Percentiles rank a stretch among this genome's conserved stretches.
These are phyloP conservation scores for Fusarium hostae DNA, from an alignment of 2,329 filamentous ascomycete species.

Conservation along the genomic window DNA sequence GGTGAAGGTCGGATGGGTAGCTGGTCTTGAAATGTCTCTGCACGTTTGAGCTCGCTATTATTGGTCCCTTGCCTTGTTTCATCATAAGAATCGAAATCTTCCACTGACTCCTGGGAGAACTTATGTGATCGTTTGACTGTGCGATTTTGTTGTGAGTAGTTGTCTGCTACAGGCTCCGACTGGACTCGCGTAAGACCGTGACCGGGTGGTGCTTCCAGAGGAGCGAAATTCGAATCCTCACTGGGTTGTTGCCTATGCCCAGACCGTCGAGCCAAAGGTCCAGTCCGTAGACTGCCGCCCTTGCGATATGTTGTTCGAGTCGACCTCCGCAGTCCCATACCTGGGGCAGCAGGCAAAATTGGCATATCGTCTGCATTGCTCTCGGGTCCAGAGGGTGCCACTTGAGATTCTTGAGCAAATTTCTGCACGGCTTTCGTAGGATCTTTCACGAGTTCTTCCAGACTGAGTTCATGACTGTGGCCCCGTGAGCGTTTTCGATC, in stretches of 20 bases:
- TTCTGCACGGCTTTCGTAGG: conserved; percentile 77
- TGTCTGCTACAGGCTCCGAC: conserved; percentile 69
- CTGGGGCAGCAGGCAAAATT: conserved; percentile 82
- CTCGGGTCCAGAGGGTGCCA: conserved; percentile 56
- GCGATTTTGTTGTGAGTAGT: conserved; percentile 70
- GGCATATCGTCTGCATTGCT: conserved; percentile 77
- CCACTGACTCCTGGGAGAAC: conserved; percentile 57
- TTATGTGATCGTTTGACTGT: conserved; percentile 61
- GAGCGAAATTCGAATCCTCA: conserved; percentile 55
- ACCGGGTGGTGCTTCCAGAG: conserved; percentile 59
- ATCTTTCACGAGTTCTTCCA: conserved; percentile 87
- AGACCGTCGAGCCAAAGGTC: conserved; percentile 79
- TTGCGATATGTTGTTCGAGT: conserved; percentile 91
- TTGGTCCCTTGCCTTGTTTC: conserved; percentile 49
- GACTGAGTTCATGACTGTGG: conserved; percentile 69
- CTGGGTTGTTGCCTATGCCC: conserved; percentile 70
- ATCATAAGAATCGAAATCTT: conserved; percentile 60
- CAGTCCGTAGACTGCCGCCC: conserved; percentile 83
- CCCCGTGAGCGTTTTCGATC: conserved; percentile 76
- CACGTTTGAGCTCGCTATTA: conserved; percentile 34
- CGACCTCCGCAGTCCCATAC: conserved; percentile 85
- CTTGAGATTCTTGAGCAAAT: conserved; percentile 67
- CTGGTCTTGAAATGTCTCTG: conserved; percentile 47
- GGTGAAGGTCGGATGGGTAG: conserved; percentile 51
- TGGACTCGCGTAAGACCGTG: conserved; percentile 70